Conservation (phyloP, 768 basidiomycete species). For the Serendipita sp. region DNA sequence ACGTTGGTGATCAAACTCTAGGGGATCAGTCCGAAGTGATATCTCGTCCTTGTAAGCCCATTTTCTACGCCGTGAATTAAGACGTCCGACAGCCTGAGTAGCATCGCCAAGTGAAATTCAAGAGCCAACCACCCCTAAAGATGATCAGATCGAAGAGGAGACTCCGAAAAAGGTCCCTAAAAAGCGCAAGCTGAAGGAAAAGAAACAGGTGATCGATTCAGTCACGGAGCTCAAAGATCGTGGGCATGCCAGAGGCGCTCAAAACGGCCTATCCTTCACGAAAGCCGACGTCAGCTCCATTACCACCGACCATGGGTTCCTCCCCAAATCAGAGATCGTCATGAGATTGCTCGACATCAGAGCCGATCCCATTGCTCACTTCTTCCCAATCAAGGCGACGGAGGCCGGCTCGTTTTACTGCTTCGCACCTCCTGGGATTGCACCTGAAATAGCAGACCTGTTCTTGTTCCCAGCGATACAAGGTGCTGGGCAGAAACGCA, state of each 20-base stretch:
- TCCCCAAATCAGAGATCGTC: conserved; percentile 70
- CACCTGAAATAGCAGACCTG: conserved; percentile 64
- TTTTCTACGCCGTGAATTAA: conserved; percentile 10
- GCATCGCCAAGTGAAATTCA: conserved; percentile 68
- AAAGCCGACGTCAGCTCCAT: conserved; percentile 1
- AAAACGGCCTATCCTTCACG: conserved; percentile 21
- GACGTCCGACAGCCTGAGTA: conserved; percentile 18
- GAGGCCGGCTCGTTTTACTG: conserved; percentile 53
- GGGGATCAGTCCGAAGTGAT: conserved; percentile 25
- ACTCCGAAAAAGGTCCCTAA: conserved; percentile 23
- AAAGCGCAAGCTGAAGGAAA: conserved; percentile 38
- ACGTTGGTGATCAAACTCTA: conserved; percentile 13
- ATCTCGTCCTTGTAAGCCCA: conserved; percentile 50
- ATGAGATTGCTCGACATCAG: conserved; percentile 78
- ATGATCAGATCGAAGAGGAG: conserved; percentile 26
- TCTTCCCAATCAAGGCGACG: conserved; percentile 66
- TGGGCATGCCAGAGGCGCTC: conserved; percentile 30
- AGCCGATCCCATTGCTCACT: conserved; percentile 69
- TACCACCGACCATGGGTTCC: conserved; percentile 42
- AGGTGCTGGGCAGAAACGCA: conserved; percentile 39
- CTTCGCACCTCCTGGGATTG: conserved; percentile 70
- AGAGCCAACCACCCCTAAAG: conserved; percentile 56
- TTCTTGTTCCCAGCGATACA: conserved; percentile 57
- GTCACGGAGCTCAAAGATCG: conserved; percentile 61
- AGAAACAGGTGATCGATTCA: conserved; percentile 82